Percentiles rank a stretch among this genome's conserved stretches.
phyloP scores from a whole-genome alignment of 768 basidiomycete species.

The Panaeolus papilionaceus region DNA sequence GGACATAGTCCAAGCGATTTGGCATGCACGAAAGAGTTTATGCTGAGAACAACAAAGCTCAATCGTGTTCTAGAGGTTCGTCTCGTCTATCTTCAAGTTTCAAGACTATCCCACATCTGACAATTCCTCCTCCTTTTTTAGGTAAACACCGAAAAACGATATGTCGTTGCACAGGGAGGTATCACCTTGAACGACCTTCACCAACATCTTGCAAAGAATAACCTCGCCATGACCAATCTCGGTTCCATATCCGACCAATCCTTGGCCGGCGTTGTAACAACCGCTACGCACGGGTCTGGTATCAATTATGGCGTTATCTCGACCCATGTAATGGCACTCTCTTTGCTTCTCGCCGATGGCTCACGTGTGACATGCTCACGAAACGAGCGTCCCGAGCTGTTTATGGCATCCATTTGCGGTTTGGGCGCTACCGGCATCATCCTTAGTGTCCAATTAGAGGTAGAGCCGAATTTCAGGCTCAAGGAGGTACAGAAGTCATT shows the following conservation, averaged over 20 bases:
- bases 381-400: conserved; percentile 71
- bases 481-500: conserved; percentile 71
- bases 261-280: conserved; percentile 89
- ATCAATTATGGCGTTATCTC: conserved; percentile 81
- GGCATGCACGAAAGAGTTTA: conserved; percentile 86
- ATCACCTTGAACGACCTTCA: conserved; percentile 82
- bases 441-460: conserved; percentile 74
- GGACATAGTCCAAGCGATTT: conserved; percentile 96
- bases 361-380: conserved; percentile 71
- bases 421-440: conserved; percentile 92
- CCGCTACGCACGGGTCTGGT: conserved; percentile 95
- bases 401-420: conserved; percentile 89
- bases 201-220: conserved; percentile 61
- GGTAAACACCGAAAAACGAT: conserved; percentile 73
- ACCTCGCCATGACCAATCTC: conserved; percentile 88
- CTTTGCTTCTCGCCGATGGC: conserved; percentile 80
- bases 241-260: conserved; percentile 98
- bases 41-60: conserved; percentile 81
- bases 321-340: conserved; percentile 76
- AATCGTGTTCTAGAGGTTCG: conserved; percentile 80
- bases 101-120: not conserved
- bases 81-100: conserved; percentile 25
- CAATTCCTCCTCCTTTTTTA: conserved; percentile 34
- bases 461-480: conserved; percentile 84
- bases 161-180: conserved; percentile 77